Percentiles rank a stretch among this genome's conserved stretches.
Evolutionary conservation across 352 stramenopile genomes (phyloP).

Genomic region (Phytopythium ostracodes): DNA sequence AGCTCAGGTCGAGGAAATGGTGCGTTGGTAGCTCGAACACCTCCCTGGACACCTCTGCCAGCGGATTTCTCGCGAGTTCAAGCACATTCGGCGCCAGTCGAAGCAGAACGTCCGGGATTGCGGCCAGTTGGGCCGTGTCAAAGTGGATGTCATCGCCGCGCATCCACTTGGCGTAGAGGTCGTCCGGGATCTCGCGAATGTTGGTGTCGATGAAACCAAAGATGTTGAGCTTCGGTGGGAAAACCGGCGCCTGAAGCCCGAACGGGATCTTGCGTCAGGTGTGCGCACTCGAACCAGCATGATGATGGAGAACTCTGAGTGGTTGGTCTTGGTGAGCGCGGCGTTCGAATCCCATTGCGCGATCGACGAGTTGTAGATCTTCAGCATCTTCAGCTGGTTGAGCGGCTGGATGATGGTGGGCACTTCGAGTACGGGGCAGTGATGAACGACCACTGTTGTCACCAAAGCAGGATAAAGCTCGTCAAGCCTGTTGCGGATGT

Average conservation of each 20-base stretch:
- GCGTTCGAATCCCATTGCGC: background rate
- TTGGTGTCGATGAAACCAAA: slow-evolving; percentile 1
- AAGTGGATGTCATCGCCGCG: background rate
- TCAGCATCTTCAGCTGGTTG: background rate
- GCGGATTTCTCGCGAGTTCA: slow-evolving; percentile 3
- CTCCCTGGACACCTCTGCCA: background rate
- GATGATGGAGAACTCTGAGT: background rate
- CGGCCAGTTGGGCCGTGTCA: background rate
- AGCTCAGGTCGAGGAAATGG: background rate
- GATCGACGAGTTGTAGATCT: slow-evolving; percentile 5
- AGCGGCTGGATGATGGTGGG: background rate
- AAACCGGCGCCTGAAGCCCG: background rate
- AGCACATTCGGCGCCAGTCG: slow-evolving; percentile 2
- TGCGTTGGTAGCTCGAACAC: background rate
- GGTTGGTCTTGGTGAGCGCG: background rate
- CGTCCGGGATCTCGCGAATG: background rate
- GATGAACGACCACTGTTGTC: slow-evolving; percentile 24
- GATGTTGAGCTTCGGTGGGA: background rate
- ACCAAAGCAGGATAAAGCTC: slow-evolving; percentile 20
- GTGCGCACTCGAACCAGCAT: background rate
- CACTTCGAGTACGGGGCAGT: slow-evolving; percentile 18
- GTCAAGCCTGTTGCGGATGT: slow-evolving; percentile 16
- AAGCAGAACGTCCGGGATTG: background rate
- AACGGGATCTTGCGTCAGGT: background rate
- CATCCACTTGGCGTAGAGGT: background rate